Base-by-base conservation (phyloP, 495 filamentous ascomycete species). In the Hyphodiscus hymeniophilus region DNA sequence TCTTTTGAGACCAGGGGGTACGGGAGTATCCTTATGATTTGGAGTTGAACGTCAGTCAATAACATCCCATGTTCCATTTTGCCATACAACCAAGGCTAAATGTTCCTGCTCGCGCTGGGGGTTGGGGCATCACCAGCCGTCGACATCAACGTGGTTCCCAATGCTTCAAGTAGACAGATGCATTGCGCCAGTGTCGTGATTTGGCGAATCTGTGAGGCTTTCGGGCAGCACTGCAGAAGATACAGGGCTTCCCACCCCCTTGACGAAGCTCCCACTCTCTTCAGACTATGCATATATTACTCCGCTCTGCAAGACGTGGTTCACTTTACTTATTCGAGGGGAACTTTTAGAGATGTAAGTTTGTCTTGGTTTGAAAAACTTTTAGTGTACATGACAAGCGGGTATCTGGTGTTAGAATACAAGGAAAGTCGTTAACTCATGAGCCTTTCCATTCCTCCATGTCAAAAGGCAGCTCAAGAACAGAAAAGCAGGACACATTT, bases 211-310 rank as follows among this genome's bases (percentile, higher is more conserved):
- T 17, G 8, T 31, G 23, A n/a, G 13, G 26, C 13, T 24, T 20
- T 55, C 30, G 52, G 52, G 52, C 47, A 55, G 2, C 6, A 26
- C 38, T 47, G 47, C 52, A 51, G 41, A n/a, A 2, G 21, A 18
- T 10, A 10, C 40, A 23, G 12, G 13, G 23, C 28, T 28, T 11
- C 15, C 33, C 33, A 35, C 45, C 28, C 44, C 31, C 45, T 38
- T 15, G 7, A 38, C 6, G 34, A 16, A 20, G 34, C 17, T 7
- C 18, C n/a, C n/a, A 15, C n/a, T 38, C 18, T 16, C n/a, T n/a
- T n/a, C 4, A 38, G 6, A 15, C 17, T 7, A 17, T 16, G n/a
- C 18, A 38, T 38, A 38, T 38, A 38, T 16, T 10, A 28, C 26
- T 28, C 26, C 26, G 17, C 12, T 2, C 34, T 15, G n/a, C 33